Evolutionary conservation across 2,329 filamentous ascomycete genomes (phyloP).

Genomic region (Rhexocercosporidium sp.): DNA sequence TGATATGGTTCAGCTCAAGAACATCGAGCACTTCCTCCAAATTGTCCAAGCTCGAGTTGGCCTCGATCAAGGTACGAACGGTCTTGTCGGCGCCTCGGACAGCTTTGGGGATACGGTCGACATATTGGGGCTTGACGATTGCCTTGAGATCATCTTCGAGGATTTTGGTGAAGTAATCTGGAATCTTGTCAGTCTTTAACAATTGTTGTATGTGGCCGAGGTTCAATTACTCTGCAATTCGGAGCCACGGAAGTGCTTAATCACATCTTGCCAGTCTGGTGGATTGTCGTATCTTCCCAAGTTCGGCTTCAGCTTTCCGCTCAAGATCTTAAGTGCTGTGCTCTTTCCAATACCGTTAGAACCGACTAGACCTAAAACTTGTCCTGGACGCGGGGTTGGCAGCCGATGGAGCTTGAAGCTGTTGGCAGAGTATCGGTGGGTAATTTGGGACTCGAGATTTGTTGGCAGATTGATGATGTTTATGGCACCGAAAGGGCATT

Average conservation of each 20-base stretch:
- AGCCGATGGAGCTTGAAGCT: conserved; percentile 99
- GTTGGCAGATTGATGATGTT: conserved; percentile 99
- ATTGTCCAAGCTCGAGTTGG: conserved; percentile 78
- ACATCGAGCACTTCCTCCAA: conserved; percentile 80
- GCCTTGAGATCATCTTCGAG: conserved; percentile 97
- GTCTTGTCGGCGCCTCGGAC: conserved; percentile 82
- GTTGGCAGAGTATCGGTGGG: conserved; percentile 98
- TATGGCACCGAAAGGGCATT: conserved; percentile 98
- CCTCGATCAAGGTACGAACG: conserved; percentile 79
- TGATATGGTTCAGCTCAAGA: conserved; percentile 86
- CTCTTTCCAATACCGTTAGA: conserved; percentile 99
- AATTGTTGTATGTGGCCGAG: neutral
- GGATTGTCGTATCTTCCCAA: conserved; percentile 94
- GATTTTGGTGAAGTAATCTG: conserved; percentile 98
- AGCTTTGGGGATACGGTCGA: conserved; percentile 95
- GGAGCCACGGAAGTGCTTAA: conserved; percentile 97
- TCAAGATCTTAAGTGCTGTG: conserved; percentile 98
- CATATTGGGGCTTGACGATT: conserved; percentile 96
- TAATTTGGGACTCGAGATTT: conserved; percentile 97
- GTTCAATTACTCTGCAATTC: conserved; percentile 81
- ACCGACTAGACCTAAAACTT: conserved; percentile 94
- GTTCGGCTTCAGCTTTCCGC: conserved; percentile 98
- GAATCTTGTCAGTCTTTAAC: conserved; percentile 28
- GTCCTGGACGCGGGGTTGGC: conserved; percentile 92
- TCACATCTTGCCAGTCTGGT: conserved; percentile 98